phyloP scores from a whole-genome alignment of 2,329 filamentous ascomycete species.

The Sporothrix phasma region DNA sequence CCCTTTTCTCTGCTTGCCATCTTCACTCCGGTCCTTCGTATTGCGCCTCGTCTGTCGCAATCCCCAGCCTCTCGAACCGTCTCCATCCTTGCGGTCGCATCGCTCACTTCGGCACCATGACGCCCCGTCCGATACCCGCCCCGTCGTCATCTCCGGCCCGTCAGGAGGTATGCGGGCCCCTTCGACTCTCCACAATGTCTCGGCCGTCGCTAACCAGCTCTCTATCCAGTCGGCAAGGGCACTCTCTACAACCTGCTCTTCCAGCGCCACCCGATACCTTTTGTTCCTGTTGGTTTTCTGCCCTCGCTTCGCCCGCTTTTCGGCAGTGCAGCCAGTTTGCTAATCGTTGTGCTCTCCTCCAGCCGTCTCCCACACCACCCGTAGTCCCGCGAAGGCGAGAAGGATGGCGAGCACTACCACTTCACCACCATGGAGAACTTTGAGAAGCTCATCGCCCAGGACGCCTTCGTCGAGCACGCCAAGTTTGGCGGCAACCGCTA shows the following conservation, averaged over 20 bases:
- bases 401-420: slow-evolving; percentile 71
- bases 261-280: slow-evolving; percentile 26
- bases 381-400: slow-evolving; percentile 65
- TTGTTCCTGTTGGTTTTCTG: slow-evolving; percentile 27
- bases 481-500: slow-evolving; percentile 80
- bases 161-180: slow-evolving; percentile 40
- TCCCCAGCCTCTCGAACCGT: neutral
- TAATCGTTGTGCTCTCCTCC: neutral
- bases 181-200: too few species aligned
- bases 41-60: neutral
- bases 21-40: neutral
- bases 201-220: neutral
- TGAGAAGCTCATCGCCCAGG: slow-evolving; percentile 52
- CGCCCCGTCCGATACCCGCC: slow-evolving; percentile 43
- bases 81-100: neutral
- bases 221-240: slow-evolving; percentile 57
- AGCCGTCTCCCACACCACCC: slow-evolving; percentile 67
- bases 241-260: slow-evolving; percentile 68
- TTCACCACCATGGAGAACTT: slow-evolving; percentile 61
- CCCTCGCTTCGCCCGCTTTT: neutral
- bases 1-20: neutral
- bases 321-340: neutral
- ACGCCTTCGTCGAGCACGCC: slow-evolving; percentile 76
- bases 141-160: slow-evolving; percentile 70
- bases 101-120: slow-evolving; percentile 14